Evolutionary conservation across 2,329 filamentous ascomycete species (phyloP).

Genomic region (Neonectria coccinea): DNA sequence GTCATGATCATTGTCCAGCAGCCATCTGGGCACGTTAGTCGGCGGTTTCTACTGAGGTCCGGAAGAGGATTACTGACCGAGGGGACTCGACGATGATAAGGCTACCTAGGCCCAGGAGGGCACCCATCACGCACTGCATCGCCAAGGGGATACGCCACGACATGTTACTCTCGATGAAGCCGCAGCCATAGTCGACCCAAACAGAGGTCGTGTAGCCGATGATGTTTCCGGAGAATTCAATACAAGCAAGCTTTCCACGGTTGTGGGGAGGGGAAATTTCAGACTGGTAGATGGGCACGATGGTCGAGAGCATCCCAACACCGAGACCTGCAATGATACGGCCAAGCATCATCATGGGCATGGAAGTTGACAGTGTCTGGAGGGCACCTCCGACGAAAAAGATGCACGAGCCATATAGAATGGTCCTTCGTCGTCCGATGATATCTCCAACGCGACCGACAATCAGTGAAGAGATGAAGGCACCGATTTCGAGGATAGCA

Average conservation of each 20-base stretch:
- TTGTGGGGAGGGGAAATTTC: constrained; percentile 98
- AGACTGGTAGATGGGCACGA: constrained; percentile 93
- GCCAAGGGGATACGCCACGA: constrained; percentile 92
- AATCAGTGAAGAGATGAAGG: constrained; percentile 86
- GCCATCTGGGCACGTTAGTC: constrained; percentile 74
- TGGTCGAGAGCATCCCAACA: constrained; percentile 89
- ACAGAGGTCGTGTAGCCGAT: constrained; percentile 95
- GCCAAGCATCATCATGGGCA: constrained; percentile 90
- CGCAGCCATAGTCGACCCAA: constrained; percentile 99
- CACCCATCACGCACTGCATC: constrained; percentile 96
- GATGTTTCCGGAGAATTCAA: constrained; percentile 98
- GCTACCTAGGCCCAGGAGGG: constrained; percentile 84
- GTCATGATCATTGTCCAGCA: constrained; percentile 96
- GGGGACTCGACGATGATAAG: constrained; percentile 96
- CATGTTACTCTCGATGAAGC: constrained; percentile 84
- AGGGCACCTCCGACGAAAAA: constrained; percentile 87
- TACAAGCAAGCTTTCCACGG: constrained; percentile 93
- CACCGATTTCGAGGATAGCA: constrained; percentile 93
- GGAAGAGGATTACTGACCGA: constrained; percentile 66
- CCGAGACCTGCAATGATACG: constrained; percentile 87
- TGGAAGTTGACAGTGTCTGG: constrained; percentile 83
- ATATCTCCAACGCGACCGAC: constrained; percentile 93
- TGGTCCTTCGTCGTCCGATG: constrained; percentile 88
- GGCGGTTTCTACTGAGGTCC: constrained; percentile 19
- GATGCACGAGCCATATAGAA: constrained; percentile 91